Evolutionary conservation across 2,329 filamentous ascomycete species (phyloP), one percentile per base, ranked within the genome.

Genomic region (Pseudogymnoascus sp.): DNA sequence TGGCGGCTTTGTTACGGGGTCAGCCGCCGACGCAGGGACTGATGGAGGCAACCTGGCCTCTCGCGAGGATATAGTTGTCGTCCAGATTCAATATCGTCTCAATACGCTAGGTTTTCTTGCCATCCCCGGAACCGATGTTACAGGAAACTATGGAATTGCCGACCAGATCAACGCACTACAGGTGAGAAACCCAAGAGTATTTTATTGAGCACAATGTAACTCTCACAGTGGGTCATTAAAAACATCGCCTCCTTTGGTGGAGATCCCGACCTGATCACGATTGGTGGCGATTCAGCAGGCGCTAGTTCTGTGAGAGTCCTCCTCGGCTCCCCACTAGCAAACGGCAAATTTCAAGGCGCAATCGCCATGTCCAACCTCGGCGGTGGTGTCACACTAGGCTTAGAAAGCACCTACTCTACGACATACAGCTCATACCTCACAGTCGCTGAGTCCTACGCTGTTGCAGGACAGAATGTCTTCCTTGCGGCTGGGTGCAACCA

Each of bases 401-500:
- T 80, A 3, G 70, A 70, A 2, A 75, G 78, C 26, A 77, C 79
- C 66, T 83, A 83, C 61, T 80, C 79, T 6, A 82, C 80, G 1
- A 81, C 79, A 0, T 84, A 83, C 71, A 81, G 78, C 42, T 76
- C 77, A 5, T 84, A 83, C 71, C 77, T 79, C 60, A 83, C 81
- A 0, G 75, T 83, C 38, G 69, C 76, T 4, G 72, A 82, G 60
- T 81, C 80, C 3, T 82, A 82, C 66, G 72, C 75, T 1, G 70
- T 76, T 1, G 80, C 78, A 4, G 81, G 80, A 0, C 74, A 78
- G 38, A 74, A 78, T 11, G 79, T 84, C 60, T 80, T 84, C 65
- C 67, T 70, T 1, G 77, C 73, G 11, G 76, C 77, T 1, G 80
- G 80, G 19, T 84, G 82, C 71, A 80, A 75, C 17, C 71, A 79